Evolutionary conservation across 768 basidiomycete genomes (phyloP).

Genomic region (Mycena maculata): DNA sequence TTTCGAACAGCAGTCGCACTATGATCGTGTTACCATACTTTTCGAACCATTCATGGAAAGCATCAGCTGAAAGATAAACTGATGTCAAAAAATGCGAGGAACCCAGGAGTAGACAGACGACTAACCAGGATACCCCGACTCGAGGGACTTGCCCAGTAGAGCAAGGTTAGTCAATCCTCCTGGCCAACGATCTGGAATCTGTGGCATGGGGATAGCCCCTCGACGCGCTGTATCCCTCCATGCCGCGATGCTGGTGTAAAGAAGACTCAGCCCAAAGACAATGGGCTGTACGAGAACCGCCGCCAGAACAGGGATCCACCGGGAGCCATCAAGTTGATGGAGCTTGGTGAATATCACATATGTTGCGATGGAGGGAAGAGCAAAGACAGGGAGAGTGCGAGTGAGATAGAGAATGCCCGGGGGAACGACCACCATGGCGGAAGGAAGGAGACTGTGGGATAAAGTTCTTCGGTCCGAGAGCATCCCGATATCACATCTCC

Average conservation of each 20-base stretch:
- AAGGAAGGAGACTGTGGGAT: neutral
- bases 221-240: neutral
- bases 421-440: conserved; percentile 20
- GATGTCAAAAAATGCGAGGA: neutral
- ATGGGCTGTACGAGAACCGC: conserved; percentile 15
- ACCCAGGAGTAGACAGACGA: neutral
- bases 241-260: neutral
- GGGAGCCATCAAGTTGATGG: neutral
- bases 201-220: conserved; percentile 16
- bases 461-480: too few species aligned
- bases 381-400: conserved; percentile 9
- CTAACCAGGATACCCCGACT: conserved; percentile 20
- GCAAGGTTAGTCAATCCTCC: conserved; percentile 9
- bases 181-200: conserved; percentile 16
- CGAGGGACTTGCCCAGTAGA: conserved; percentile 5
- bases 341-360: conserved; percentile 18
- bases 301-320: conserved; percentile 12
- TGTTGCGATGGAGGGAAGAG: conserved; percentile 13
- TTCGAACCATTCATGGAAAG: conserved; percentile 11
- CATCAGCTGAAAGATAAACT: neutral
- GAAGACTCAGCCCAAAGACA: neutral
- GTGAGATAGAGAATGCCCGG: conserved; percentile 23
- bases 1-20: conserved; percentile 40
- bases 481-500: too few species aligned
- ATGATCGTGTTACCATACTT: conserved; percentile 40